Evolutionary conservation across 1,284 basidiomycete genomes (phyloP), one percentile per base, ranked within the genome.

Genomic region (Bjerkandera adusta): DNA sequence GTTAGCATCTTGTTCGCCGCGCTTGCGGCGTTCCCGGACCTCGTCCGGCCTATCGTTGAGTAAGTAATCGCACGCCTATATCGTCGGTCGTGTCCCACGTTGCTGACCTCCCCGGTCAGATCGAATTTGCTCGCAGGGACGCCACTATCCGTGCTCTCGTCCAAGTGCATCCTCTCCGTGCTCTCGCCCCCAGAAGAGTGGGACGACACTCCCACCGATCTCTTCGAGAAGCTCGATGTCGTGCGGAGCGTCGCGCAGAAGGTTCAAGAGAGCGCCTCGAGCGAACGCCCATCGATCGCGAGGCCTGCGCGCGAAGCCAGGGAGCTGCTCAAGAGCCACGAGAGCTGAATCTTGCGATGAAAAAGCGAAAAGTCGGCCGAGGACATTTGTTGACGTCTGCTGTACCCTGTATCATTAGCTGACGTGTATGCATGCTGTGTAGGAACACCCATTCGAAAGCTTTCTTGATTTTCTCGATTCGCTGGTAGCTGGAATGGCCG

Each of bases 261-360:
- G 62, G 75, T 90, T 1, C 68, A 84, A 48, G 83, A 87, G 55
- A 85, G 82, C 58, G 77, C 82, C 3, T 77, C 73, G 1, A 83
- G 76, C 49, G 90, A 93, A 47, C 79, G 79, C 34, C 82, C 89
- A 2, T 73, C 76, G n/a, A 82, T 95, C 40, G 77, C 89, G 13
- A 74, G 92, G 38, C 92, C 92, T 0, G 89, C 92, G 10, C 73
- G 94, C 39, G 92, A 97, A 60, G 84, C 92, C 3, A 76, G 83
- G 55, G 93, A 97, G 43, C 54, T 89, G 34, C 65, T 97, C 41
- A 85, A 73, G 57, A 21, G 25, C 15, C 16, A 43, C n/a, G 41
- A 22, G n/a, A 30, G 27, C 27, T 30, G 27, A 30, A n/a, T n/a
- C n/a, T n/a, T n/a, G n/a, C n/a, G n/a, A n/a, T n/a, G n/a, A n/a